Evolutionary conservation across 495 filamentous ascomycete genomes (phyloP).

Genomic region (Neurospora africana): DNA sequence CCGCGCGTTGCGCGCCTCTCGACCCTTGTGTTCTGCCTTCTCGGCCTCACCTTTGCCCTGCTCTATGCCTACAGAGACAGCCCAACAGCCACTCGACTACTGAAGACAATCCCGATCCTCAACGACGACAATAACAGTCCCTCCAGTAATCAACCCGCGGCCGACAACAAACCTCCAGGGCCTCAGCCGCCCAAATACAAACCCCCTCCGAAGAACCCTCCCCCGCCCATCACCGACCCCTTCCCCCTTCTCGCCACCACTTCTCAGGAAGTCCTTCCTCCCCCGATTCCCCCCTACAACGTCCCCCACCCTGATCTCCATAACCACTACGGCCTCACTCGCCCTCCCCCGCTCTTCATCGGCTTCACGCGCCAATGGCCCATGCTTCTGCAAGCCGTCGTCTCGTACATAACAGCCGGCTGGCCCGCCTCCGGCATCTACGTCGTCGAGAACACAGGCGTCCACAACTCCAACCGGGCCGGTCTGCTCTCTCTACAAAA

Average conservation of each 20-base stretch:
- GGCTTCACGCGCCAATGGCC: slow-evolving; percentile 50
- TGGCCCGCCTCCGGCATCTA: slow-evolving; percentile 51
- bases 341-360: slow-evolving; percentile 44
- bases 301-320: slow-evolving; percentile 20
- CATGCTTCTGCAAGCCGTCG: slow-evolving; percentile 46
- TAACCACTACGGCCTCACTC: slow-evolving; percentile 21
- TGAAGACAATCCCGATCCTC: slow-evolving; percentile 16
- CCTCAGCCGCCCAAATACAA: slow-evolving; percentile 22
- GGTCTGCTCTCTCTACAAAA: slow-evolving; percentile 44
- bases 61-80: slow-evolving; percentile 12
- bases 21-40: not conserved
- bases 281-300: slow-evolving; percentile 34
- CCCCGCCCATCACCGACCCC: slow-evolving; percentile 23
- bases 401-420: slow-evolving; percentile 47
- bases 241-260: slow-evolving; percentile 21
- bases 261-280: slow-evolving; percentile 16
- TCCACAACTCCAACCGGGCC: slow-evolving; percentile 42
- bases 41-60: slow-evolving; percentile 16
- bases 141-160: not conserved
- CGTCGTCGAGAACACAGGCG: slow-evolving; percentile 52
- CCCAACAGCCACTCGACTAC: slow-evolving; percentile 8
- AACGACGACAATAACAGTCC: slow-evolving; percentile 8
- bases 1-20: not conserved
- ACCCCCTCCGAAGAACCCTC: slow-evolving; percentile 34
- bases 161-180: slow-evolving; percentile 8